phyloP scores from a whole-genome alignment of 1,284 basidiomycete species.

The Puccinia coronata region DNA sequence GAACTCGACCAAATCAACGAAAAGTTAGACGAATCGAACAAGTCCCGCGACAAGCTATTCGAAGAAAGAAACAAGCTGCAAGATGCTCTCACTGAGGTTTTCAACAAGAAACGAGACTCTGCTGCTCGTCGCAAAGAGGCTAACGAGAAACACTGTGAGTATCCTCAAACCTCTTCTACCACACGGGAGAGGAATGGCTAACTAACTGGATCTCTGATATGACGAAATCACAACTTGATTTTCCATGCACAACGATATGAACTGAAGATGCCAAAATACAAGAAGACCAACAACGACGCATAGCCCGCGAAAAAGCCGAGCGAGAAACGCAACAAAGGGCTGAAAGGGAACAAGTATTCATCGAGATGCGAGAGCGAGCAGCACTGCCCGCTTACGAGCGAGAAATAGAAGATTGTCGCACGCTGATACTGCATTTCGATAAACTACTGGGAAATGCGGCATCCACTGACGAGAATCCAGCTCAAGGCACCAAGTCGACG shows the following conservation, averaged over 20 bases:
- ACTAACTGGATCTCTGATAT: conserved; percentile 48
- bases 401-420: conserved; percentile 95
- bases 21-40: conserved; percentile 80
- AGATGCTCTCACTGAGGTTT: conserved; percentile 67
- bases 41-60: conserved; percentile 77
- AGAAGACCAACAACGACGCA: conserved; percentile 74
- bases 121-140: conserved; percentile 72
- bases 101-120: conserved; percentile 75
- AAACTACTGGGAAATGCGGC: conserved; percentile 63
- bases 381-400: conserved; percentile 83
- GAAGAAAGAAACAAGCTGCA: conserved; percentile 81
- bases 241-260: conserved; percentile 69
- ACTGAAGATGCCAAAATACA: conserved; percentile 58
- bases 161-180: neutral
- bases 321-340: conserved; percentile 78
- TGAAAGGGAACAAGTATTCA: conserved; percentile 78
- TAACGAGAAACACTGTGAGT: conserved; percentile 66
- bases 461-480: conserved; percentile 58
- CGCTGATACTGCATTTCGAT: conserved; percentile 84
- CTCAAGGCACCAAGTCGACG: conserved; percentile 61
- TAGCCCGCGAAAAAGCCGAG: conserved; percentile 76
- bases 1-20: conserved; percentile 85
- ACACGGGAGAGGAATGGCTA: conserved; percentile 5
- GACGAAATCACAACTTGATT: neutral
- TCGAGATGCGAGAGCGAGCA: conserved; percentile 85